A percentile compares a stretch with the other conserved stretches of the same genome.
These are phyloP conservation scores for Eleusine indica DNA, from an alignment of 176 grass and related monocot species.

Conservation along the genomic window DNA sequence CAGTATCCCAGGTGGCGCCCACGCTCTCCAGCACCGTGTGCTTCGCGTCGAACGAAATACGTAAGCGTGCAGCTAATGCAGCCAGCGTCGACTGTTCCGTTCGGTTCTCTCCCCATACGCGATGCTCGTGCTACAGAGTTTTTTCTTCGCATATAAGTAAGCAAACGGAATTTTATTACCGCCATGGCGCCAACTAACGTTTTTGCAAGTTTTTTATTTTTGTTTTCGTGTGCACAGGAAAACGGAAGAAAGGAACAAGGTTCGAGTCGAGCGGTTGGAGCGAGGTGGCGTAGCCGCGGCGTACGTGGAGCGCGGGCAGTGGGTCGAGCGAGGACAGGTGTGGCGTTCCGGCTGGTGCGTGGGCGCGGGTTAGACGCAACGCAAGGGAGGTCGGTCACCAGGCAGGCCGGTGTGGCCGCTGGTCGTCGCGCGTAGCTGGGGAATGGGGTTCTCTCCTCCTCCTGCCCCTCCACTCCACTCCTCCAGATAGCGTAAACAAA, in stretches of 20 bases:
- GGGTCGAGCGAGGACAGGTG: constrained; percentile 33
- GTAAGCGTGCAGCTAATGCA: neutral
- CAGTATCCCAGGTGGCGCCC: neutral
- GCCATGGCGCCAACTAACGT: neutral
- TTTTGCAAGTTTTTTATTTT: neutral
- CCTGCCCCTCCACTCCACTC: neutral
- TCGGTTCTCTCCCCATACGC: too few relatives aligned
- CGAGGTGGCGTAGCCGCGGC: neutral
- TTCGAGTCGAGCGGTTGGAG: neutral
- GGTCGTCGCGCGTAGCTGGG: neutral
- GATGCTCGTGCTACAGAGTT: neutral
- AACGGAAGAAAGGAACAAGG: neutral
- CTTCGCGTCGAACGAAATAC: neutral
- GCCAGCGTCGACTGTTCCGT: neutral
- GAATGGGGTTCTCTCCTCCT: neutral
- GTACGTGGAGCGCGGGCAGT: constrained; percentile 9
- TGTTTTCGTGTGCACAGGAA: neutral
- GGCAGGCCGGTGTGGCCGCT: constrained; percentile 3
- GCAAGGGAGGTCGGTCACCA: neutral
- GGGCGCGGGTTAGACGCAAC: neutral
- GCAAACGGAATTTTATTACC: neutral
- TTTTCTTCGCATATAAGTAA: neutral
- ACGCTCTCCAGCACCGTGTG: neutral
- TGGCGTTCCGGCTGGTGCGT: neutral
- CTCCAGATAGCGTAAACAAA: constrained; percentile 26